phyloP scores from a whole-genome alignment of 1,284 basidiomycete species.

The Irpex sp. region DNA sequence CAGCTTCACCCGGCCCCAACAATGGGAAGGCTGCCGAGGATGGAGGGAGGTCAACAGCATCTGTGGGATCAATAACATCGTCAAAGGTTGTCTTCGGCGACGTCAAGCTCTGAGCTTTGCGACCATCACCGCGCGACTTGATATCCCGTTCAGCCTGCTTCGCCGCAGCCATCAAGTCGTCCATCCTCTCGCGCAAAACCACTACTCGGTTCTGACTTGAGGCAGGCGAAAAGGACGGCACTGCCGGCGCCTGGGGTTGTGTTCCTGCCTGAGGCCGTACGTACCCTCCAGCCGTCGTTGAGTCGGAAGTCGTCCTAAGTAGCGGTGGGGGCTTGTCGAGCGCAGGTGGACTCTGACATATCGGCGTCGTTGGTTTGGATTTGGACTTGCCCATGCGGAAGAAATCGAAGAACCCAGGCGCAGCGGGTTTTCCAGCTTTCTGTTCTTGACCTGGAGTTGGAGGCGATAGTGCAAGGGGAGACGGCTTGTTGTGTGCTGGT shows the following conservation, averaged over 20 bases:
- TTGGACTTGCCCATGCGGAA: conserved; percentile 63
- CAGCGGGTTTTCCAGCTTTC: conserved; percentile 39
- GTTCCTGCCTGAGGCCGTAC: conserved; percentile 33
- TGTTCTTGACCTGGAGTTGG: conserved; percentile 25
- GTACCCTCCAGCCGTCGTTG: conserved; percentile 40
- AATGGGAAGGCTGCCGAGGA: conserved; percentile 56
- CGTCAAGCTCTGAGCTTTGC: conserved; percentile 28
- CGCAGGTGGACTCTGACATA: conserved; percentile 19
- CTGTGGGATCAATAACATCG: conserved; percentile 73
- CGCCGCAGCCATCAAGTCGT: conserved; percentile 59
- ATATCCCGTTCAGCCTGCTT: conserved; percentile 69
- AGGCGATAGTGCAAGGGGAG: conserved; percentile 51
- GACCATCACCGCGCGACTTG: conserved; percentile 37
- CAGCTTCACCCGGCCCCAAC: conserved; percentile 63
- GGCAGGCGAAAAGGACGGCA: conserved; percentile 25
- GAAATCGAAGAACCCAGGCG: conserved; percentile 60
- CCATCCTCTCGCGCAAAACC: conserved; percentile 74
- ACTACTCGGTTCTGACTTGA: conserved; percentile 45
- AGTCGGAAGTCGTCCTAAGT: conserved; percentile 59
- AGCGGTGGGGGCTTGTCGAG: conserved; percentile 32
- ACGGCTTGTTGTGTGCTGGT: conserved; percentile 75
- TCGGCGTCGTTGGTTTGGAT: conserved; percentile 54
- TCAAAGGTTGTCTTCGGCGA: conserved; percentile 29
- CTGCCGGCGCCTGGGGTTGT: conserved; percentile 26
- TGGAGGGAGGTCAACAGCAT: conserved; percentile 67